Base-by-base conservation (phyloP, 306 rosid genomes). In the Quercus gilva region DNA sequence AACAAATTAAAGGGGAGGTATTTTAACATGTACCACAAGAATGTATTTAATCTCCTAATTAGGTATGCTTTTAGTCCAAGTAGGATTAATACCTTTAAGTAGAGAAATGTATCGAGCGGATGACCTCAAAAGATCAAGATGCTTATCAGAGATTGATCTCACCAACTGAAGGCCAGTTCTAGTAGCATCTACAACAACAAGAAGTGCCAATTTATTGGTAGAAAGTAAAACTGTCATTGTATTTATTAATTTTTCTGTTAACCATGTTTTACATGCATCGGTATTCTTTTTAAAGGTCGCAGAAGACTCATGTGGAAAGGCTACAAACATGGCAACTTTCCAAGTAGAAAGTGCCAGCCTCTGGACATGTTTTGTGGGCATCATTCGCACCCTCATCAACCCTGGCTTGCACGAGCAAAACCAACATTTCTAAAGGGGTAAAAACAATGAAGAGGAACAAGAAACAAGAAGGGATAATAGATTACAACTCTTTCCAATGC, bases 81-180 rank as follows among this genome's bases (percentile, higher is more conserved):
- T 3, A 49, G 75, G 31, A 51, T 31, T 61, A 37, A 67, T 73
- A 94, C 98, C 98, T 91, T 82, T 91, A 85, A 91, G 85, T 73
- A 85, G 76, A 53, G 97, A 88, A 88, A 85, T 76, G 75, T 78
- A 78, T 84, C 98, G 90, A 76, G 97, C 84, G 19, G 94, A 87
- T 65, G 98, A 97, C 74, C 98, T 88, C 85, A 90, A 87, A 75
- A 88, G 93, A 61, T 82, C 97, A 80, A 80, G 83, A 81, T 91
- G 92, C 87, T 91, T 94, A 74, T 86, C 90, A 19, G 97, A 84
- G 83, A 83, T 81, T 15, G 95, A 81, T 81, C 80, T 91, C 37
- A 26, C 88, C 65, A 88, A 79, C 82, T 94, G 94, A 78, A 85
- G 86, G 61, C 79, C 79, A 18, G 72, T 90, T 86, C 77, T 87